Conservation (phyloP, 1,284 basidiomycete genomes). For the Malassezia nana region DNA sequence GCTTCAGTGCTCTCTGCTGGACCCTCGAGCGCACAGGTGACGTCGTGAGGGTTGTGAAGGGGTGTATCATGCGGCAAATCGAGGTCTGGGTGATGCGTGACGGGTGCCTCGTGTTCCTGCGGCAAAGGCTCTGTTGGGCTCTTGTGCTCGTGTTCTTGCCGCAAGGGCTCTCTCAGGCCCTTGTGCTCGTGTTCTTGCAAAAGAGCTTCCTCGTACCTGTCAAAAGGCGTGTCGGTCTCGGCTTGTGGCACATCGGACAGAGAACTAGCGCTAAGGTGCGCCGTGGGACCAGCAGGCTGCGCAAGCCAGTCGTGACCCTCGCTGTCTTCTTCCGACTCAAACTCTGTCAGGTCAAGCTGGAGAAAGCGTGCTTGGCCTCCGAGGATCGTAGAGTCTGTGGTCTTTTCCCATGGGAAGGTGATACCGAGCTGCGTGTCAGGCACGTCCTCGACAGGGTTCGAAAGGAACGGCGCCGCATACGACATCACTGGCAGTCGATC, state of each 20-base stretch:
- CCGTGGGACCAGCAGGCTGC: neutral
- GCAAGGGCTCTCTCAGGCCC: too few relatives aligned
- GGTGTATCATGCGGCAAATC: neutral
- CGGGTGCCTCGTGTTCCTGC: neutral
- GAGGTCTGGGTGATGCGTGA: neutral
- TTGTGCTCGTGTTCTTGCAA: neutral
- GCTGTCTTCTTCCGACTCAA: conserved; percentile 9
- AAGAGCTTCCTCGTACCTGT: neutral
- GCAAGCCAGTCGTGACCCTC: neutral
- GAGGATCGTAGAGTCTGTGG: neutral
- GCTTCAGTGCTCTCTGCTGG: too few relatives aligned
- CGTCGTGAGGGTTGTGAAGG: neutral
- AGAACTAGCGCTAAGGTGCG: neutral
- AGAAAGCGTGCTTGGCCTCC: conserved; percentile 12
- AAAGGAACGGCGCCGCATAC: neutral
- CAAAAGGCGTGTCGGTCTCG: neutral
- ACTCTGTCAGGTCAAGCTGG: neutral
- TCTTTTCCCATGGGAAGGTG: conserved; percentile 6
- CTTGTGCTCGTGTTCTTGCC: too few relatives aligned
- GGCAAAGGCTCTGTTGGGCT: too few relatives aligned
- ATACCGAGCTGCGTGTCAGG: conserved; percentile 5
- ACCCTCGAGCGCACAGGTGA: too few relatives aligned
- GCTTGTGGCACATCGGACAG: neutral
- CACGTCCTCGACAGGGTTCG: neutral
- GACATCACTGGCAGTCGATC: neutral